Evolutionary conservation across 306 rosid genomes (phyloP).

Genomic region (Lathyrus aphaca): DNA sequence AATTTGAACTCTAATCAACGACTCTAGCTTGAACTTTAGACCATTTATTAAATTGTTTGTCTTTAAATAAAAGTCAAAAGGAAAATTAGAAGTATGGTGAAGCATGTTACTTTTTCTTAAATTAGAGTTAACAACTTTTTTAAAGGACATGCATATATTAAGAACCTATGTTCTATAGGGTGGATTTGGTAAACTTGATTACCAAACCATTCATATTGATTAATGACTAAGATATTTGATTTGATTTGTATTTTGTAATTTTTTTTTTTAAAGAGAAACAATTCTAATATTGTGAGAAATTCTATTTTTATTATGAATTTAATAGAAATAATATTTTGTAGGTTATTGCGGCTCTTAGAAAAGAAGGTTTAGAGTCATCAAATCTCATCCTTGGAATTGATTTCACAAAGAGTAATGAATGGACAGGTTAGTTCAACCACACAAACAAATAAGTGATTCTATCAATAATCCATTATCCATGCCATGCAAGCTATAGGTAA

Average conservation of each 20-base stretch:
- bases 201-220: too few relatives aligned
- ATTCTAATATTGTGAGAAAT: too few relatives aligned
- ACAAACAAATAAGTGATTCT: conserved; percentile 15
- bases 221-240: too few relatives aligned
- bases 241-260: too few relatives aligned
- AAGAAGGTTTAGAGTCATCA: conserved; percentile 86
- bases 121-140: background rate
- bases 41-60: background rate
- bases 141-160: background rate
- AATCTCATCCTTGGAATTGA: conserved; percentile 91
- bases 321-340: conserved; percentile 24
- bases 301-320: too few relatives aligned
- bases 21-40: background rate
- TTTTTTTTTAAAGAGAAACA: too few relatives aligned
- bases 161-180: background rate
- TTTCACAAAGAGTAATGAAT: conserved; percentile 94
- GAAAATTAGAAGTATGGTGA: background rate
- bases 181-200: too few relatives aligned
- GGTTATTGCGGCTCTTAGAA: conserved; percentile 73
- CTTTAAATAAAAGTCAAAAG: background rate
- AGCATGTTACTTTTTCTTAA: background rate
- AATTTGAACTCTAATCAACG: too few relatives aligned
- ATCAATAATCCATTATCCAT: background rate
- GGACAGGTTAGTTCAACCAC: conserved; percentile 68
- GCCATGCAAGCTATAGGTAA: background rate